Conservation (phyloP, 1,139 yeast genomes). For the Hemisphaericaspora lyxosophila region DNA sequence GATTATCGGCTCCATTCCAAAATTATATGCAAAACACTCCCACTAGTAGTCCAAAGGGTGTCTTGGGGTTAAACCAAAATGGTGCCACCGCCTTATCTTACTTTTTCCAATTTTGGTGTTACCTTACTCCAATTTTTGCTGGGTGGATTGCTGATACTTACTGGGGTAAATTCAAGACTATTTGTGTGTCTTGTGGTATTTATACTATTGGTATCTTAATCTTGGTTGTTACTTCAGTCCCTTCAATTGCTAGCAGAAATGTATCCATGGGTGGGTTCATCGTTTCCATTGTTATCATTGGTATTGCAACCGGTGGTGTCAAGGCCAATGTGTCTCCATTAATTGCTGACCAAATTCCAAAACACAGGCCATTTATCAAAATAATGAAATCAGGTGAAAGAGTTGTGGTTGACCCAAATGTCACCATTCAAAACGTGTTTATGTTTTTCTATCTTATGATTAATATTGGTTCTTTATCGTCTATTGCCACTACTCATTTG, state of each 20-base stretch:
- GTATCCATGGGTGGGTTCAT: slow-evolving; percentile 52
- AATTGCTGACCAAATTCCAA: slow-evolving; percentile 69
- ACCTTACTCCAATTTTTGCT: slow-evolving; percentile 74
- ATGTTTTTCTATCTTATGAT: slow-evolving; percentile 45
- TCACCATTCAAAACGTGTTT: slow-evolving; percentile 41
- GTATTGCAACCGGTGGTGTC: slow-evolving; percentile 79
- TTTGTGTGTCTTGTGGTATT: slow-evolving; percentile 56
- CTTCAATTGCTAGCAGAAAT: slow-evolving; percentile 50
- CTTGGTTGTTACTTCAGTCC: slow-evolving; percentile 70
- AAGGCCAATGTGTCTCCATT: slow-evolving; percentile 76
- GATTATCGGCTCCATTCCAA: slow-evolving; percentile 70
- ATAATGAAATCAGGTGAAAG: slow-evolving; percentile 35
- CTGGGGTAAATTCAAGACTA: slow-evolving; percentile 71
- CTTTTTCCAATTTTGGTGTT: slow-evolving; percentile 80
- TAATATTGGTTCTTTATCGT: slow-evolving; percentile 39
- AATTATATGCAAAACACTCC: slow-evolving; percentile 67
- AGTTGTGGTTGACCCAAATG: slow-evolving; percentile 39
- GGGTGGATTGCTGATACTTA: slow-evolving; percentile 74
- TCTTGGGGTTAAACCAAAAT: slow-evolving; percentile 56
- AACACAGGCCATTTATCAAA: slow-evolving; percentile 32
- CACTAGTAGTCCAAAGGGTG: slow-evolving; percentile 53
- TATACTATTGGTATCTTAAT: slow-evolving; percentile 64
- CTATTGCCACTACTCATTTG: slow-evolving; percentile 41
- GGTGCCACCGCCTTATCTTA: slow-evolving; percentile 74
- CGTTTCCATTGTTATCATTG: slow-evolving; percentile 64